phyloP scores from a whole-genome alignment of 2,329 filamentous ascomycete species.

The Cordyceps farinosa region DNA sequence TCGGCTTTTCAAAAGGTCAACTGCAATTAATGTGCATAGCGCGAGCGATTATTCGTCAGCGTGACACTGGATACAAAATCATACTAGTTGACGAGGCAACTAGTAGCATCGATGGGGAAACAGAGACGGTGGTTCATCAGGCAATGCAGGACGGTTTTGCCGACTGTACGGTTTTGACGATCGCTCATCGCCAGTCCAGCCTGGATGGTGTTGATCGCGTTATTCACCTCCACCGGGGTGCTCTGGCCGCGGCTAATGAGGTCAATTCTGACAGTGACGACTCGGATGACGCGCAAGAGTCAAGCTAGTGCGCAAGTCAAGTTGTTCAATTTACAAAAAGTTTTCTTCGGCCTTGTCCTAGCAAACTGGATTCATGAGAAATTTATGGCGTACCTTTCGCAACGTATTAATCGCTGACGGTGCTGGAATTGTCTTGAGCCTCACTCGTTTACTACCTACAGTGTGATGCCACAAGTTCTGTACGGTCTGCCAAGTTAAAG shows the following conservation, averaged over 20 bases:
- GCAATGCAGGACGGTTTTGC: not conserved
- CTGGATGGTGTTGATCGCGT: not conserved
- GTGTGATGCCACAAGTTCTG: too few relatives aligned
- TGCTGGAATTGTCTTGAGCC: too few relatives aligned
- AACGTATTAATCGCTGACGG: too few relatives aligned
- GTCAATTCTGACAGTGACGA: not conserved
- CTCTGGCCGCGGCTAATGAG: not conserved
- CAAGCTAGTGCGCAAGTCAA: too few relatives aligned
- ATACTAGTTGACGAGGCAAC: conserved; percentile 10
- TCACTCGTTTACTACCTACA: too few relatives aligned
- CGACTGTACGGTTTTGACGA: not conserved
- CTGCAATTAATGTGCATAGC: conserved; percentile 14
- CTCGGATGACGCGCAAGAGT: not conserved
- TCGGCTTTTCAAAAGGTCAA: conserved; percentile 31
- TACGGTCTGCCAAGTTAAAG: too few relatives aligned
- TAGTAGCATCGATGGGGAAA: conserved; percentile 2
- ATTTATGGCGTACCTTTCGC: too few relatives aligned
- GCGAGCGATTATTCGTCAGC: conserved; percentile 20
- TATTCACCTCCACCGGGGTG: conserved; percentile 8
- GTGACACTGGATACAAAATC: not conserved
- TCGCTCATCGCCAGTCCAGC: conserved; percentile 5
- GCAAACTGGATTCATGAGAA: too few relatives aligned
- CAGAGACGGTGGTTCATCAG: not conserved
- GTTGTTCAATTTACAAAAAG: too few relatives aligned
- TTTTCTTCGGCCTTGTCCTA: too few relatives aligned